These are phyloP conservation scores for Pseudocercospora ulei DNA, from an alignment of 2,329 filamentous ascomycete species.

Conservation along the genomic window DNA sequence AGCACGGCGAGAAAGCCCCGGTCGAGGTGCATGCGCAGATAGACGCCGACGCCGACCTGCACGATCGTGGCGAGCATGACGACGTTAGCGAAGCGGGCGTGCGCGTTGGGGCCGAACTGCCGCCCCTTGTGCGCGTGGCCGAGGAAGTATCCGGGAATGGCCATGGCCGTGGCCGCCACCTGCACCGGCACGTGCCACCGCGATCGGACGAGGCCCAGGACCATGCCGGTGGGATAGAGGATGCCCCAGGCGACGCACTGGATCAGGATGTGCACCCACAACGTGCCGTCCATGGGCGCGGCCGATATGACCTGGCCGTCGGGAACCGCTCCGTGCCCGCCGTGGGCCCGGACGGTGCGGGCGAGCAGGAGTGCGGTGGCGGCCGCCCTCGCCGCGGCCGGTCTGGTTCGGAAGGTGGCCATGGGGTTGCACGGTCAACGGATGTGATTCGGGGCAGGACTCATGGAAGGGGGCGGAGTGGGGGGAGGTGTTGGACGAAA, in stretches of 20 bases:
- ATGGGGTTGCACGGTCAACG: constrained; percentile 18
- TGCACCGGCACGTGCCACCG: constrained; percentile 93
- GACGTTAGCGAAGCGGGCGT: constrained; percentile 67
- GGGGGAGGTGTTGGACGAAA: not conserved
- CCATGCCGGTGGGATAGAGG: constrained; percentile 90
- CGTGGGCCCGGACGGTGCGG: constrained; percentile 38
- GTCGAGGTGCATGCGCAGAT: constrained; percentile 81
- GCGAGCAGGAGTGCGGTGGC: constrained; percentile 16
- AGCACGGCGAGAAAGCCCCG: constrained; percentile 72
- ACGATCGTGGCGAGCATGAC: constrained; percentile 68
- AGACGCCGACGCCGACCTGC: constrained; percentile 73
- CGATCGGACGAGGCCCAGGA: constrained; percentile 78
- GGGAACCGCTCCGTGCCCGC: constrained; percentile 51
- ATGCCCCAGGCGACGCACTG: constrained; percentile 83
- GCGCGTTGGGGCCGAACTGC: constrained; percentile 72
- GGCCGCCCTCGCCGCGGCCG: constrained; percentile 10
- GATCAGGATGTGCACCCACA: constrained; percentile 91
- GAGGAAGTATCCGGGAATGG: constrained; percentile 76
- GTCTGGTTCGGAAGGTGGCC: constrained; percentile 26
- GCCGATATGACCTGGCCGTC: constrained; percentile 59
- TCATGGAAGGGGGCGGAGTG: constrained; percentile 5
- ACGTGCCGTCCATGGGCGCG: constrained; percentile 69
- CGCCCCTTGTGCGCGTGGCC: constrained; percentile 85
- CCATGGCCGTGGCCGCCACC: constrained; percentile 61
- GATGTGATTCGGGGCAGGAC: no score